These are phyloP conservation scores for Eimeria acervulina DNA, from an alignment of 169 alveolate genomes.

Conservation along the genomic window DNA sequence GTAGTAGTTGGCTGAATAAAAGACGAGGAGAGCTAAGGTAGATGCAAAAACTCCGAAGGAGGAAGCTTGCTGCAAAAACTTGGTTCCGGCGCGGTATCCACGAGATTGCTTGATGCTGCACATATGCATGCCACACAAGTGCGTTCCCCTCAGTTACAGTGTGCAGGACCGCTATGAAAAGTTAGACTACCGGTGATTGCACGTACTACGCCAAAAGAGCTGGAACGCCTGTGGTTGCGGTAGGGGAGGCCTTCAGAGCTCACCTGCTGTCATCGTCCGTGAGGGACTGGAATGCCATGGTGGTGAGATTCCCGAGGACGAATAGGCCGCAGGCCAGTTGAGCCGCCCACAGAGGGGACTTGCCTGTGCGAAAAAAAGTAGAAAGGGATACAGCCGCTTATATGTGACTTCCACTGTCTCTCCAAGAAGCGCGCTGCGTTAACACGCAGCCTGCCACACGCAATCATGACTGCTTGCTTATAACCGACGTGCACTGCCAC, in stretches of 20 bases:
- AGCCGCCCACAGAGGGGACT: constrained; percentile 89
- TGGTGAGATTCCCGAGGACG: constrained; percentile 90
- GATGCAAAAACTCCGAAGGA: constrained; percentile 92
- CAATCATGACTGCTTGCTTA: background rate
- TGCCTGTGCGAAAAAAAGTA: background rate
- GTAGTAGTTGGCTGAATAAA: constrained; percentile 92
- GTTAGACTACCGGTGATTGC: background rate
- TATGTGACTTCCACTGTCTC: no score
- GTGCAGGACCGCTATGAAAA: background rate
- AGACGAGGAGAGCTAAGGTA: constrained; percentile 90
- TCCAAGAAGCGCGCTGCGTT: background rate
- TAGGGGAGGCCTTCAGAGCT: background rate
- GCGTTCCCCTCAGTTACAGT: background rate
- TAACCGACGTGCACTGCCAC: background rate
- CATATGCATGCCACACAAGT: no score
- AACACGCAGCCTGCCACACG: background rate
- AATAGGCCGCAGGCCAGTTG: constrained; percentile 91
- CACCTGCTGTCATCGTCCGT: constrained; percentile 94
- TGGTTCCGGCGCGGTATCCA: constrained; percentile 94
- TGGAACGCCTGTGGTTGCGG: background rate
- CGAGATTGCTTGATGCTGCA: constrained; percentile 94
- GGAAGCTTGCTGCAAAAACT: constrained; percentile 92
- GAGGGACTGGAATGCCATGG: constrained; percentile 92
- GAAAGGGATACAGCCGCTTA: background rate
- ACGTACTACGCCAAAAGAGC: no score